Evolutionary conservation across 2,329 filamentous ascomycete species (phyloP).

Genomic region (Exophiala calicioides): DNA sequence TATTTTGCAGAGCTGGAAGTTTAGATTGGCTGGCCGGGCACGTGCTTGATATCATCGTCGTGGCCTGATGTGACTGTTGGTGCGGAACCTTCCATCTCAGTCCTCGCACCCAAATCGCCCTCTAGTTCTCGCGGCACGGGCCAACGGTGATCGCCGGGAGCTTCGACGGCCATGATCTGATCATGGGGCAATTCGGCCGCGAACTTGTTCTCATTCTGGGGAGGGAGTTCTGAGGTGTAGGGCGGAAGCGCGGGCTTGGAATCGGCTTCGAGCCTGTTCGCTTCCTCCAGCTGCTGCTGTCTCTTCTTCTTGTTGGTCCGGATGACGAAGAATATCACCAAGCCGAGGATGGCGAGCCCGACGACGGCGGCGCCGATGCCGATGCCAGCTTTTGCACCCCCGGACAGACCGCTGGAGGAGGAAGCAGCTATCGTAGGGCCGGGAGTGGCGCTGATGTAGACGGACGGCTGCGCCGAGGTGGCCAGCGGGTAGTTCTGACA

Average conservation of each 20-base stretch:
- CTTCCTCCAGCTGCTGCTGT: slow-evolving; percentile 6
- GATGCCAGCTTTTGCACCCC: slow-evolving; percentile 23
- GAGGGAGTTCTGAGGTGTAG: slow-evolving; percentile 13
- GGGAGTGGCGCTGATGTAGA: background rate
- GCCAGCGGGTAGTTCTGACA: slow-evolving; percentile 18
- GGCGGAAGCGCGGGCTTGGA: slow-evolving; percentile 8
- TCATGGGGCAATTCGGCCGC: slow-evolving; percentile 12
- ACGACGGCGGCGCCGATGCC: slow-evolving; percentile 13
- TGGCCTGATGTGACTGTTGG: background rate
- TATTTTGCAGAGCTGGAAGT: too few species aligned
- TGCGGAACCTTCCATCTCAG: slow-evolving; percentile 5
- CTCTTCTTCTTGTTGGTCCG: slow-evolving; percentile 10
- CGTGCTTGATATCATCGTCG: slow-evolving; percentile 1
- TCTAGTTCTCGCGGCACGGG: slow-evolving; percentile 15
- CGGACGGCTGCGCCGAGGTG: slow-evolving; percentile 9
- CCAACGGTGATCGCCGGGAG: slow-evolving; percentile 14
- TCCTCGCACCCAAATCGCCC: slow-evolving; percentile 1
- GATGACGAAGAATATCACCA: slow-evolving; percentile 16
- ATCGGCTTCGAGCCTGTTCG: slow-evolving; percentile 5
- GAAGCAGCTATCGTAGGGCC: slow-evolving; percentile 1
- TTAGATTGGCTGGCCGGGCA: too few species aligned
- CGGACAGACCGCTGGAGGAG: slow-evolving; percentile 12
- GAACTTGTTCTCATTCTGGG: slow-evolving; percentile 11
- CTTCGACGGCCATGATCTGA: slow-evolving; percentile 14
- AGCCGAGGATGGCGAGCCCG: slow-evolving; percentile 5